Evolutionary conservation across 768 basidiomycete species (phyloP), one percentile per base, ranked within the genome.

Genomic region (Trametopsis cervina): DNA sequence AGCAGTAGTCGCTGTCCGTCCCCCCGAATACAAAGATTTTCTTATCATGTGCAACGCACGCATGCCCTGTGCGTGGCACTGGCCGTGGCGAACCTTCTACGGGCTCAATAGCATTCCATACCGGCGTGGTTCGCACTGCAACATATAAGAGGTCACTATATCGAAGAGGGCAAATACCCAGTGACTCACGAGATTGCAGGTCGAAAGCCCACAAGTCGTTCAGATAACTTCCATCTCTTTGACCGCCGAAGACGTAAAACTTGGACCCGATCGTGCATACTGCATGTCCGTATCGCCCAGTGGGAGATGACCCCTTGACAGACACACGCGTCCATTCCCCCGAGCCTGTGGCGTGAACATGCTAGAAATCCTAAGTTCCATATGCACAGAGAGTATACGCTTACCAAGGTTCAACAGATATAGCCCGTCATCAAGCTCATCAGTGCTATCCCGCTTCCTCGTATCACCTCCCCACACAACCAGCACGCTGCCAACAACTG

Each of bases 401-500:
- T 56, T 62, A 94, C 95, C 83, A 29, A 97, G 78, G 64, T 98
- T 98, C 41, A 99, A 73, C 9, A 99, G 74, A 73, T 98, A 98
- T 38, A 98, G 70, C 0, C 81, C 86, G 64, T 97, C 90, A 62
- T 98, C 96, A 66, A 92, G 89, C 56, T 77, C 81, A 51, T 92
- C 91, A 7, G 72, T 69, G 64, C 72, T 77, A 20, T 71, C 69
- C 57, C 85, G 83, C 12, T 83, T 80, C 67, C 90, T 94, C 3
- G 94, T 97, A 63, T 99, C 96, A 21, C 95, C 96, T 25, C 96
- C 96, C 96, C 96, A 99, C 3, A 97, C 85, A 51, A 98, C 88
- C 51, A 99, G 73, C 42, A 97, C 95, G 60, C 87, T 92, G 64
- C 92, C 91, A 49, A 98, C 92, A 42, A 97, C 80, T 5, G 95